These are phyloP conservation scores for Aquilaria agallochum DNA, from an alignment of 441 rosid genomes.

Conservation along the genomic window DNA sequence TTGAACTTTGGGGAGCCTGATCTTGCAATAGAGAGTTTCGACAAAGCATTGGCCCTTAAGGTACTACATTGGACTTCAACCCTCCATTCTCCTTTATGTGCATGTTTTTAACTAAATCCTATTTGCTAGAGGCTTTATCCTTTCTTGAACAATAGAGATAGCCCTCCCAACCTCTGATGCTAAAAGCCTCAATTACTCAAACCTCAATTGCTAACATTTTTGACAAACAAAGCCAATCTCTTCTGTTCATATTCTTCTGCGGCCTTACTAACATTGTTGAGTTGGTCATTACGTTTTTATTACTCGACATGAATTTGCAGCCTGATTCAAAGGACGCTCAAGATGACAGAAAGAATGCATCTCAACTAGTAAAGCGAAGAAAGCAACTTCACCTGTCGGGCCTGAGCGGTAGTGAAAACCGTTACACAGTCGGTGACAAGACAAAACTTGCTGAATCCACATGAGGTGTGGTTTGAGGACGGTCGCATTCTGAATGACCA, in stretches of 20 bases:
- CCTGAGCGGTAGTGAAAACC: slow-evolving; percentile 33
- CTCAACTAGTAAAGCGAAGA: slow-evolving; percentile 63
- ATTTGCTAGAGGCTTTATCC: too few species aligned
- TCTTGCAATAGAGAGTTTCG: slow-evolving; percentile 68
- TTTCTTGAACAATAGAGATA: too few species aligned
- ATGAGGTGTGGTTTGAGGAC: background rate
- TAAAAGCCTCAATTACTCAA: too few species aligned
- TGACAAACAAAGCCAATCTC: too few species aligned
- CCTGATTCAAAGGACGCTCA: slow-evolving; percentile 50
- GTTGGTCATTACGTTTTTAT: background rate
- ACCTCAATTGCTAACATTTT: too few species aligned
- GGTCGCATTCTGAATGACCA: too few species aligned
- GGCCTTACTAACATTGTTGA: background rate
- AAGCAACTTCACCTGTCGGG: slow-evolving; percentile 68
- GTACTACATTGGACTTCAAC: slow-evolving; percentile 25
- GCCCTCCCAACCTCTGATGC: background rate
- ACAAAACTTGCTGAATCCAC: slow-evolving; percentile 25
- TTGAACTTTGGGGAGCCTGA: slow-evolving; percentile 91
- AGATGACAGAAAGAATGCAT: slow-evolving; percentile 57
- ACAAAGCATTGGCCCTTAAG: slow-evolving; percentile 60
- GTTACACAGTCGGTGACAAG: slow-evolving; percentile 50
- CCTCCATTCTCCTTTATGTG: background rate
- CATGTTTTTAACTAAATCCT: too few species aligned
- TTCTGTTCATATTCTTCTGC: background rate
- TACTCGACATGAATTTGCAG: slow-evolving; percentile 27